A percentile compares a stretch with the other conserved stretches of the same genome.
These are phyloP conservation scores for Fusarium robinianum DNA, from an alignment of 2,329 filamentous ascomycete species.

Conservation along the genomic window DNA sequence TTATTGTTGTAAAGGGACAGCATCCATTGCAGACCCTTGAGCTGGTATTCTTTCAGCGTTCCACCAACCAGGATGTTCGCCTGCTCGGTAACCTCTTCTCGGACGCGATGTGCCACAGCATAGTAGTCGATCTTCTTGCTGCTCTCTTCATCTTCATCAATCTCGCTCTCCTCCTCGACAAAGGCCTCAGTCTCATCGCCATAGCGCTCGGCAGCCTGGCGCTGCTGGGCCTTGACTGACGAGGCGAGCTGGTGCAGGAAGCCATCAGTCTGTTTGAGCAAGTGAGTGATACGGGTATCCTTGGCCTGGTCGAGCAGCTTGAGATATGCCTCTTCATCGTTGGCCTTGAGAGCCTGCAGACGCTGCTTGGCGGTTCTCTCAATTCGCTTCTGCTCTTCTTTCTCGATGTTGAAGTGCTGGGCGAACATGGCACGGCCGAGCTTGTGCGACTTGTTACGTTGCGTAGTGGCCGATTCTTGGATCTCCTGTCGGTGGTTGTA, in stretches of 20 bases:
- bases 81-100: constrained; percentile 86
- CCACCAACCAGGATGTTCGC: constrained; percentile 88
- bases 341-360: constrained; percentile 97
- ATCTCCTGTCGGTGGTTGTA: constrained; percentile 82
- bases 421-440: constrained; percentile 85
- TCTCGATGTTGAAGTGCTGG: constrained; percentile 95
- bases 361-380: constrained; percentile 98
- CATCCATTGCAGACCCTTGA: constrained; percentile 99
- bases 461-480: constrained; percentile 65
- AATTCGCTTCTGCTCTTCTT: constrained; percentile 98
- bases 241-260: constrained; percentile 95
- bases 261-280: constrained; percentile 95
- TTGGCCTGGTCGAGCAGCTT: constrained; percentile 98
- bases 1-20: constrained; percentile 99
- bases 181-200: constrained; percentile 61
- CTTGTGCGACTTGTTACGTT: constrained; percentile 79
- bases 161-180: constrained; percentile 68
- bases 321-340: constrained; percentile 98
- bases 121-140: constrained; percentile 96
- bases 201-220: constrained; percentile 78
- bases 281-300: constrained; percentile 97
- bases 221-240: constrained; percentile 93
- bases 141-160: constrained; percentile 70
- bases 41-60: constrained; percentile 92
- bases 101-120: constrained; percentile 92